phyloP scores from a whole-genome alignment of 1,139 yeast genomes.

The Magnusiomyces magnusii region DNA sequence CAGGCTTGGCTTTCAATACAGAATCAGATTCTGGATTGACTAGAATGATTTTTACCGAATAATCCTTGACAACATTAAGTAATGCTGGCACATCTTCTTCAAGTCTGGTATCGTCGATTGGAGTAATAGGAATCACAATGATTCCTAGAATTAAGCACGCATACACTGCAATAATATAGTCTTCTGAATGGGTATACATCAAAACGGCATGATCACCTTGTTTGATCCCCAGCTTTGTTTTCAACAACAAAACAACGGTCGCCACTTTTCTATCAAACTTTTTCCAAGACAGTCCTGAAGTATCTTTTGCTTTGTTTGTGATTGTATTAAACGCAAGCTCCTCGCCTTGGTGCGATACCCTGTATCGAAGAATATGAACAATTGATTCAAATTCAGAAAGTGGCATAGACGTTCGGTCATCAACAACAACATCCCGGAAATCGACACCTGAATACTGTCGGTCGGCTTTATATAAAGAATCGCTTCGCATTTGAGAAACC shows the following conservation, averaged over 20 bases:
- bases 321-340: constrained; percentile 72
- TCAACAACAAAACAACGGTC: constrained; percentile 55
- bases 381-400: constrained; percentile 67
- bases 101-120: constrained; percentile 59
- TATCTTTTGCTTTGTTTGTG: constrained; percentile 36
- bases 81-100: constrained; percentile 73
- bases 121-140: constrained; percentile 71
- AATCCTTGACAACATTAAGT: constrained; percentile 58
- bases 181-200: constrained; percentile 85
- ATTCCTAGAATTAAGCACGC: constrained; percentile 85
- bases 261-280: constrained; percentile 72
- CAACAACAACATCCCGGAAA: constrained; percentile 62
- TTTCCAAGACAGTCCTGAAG: constrained; percentile 70
- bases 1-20: constrained; percentile 59
- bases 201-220: constrained; percentile 70
- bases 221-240: constrained; percentile 42
- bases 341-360: constrained; percentile 69
- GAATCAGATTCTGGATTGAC: constrained; percentile 71
- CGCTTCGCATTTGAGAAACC: constrained; percentile 51
- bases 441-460: constrained; percentile 75
- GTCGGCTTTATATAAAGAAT: constrained; percentile 43
- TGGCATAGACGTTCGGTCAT: constrained; percentile 67
- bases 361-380: constrained; percentile 67
- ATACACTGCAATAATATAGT: constrained; percentile 70
- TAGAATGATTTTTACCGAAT: constrained; percentile 61